Conservation (phyloP, 2,329 filamentous ascomycete genomes). For the Neocucurbitaria cava region DNA sequence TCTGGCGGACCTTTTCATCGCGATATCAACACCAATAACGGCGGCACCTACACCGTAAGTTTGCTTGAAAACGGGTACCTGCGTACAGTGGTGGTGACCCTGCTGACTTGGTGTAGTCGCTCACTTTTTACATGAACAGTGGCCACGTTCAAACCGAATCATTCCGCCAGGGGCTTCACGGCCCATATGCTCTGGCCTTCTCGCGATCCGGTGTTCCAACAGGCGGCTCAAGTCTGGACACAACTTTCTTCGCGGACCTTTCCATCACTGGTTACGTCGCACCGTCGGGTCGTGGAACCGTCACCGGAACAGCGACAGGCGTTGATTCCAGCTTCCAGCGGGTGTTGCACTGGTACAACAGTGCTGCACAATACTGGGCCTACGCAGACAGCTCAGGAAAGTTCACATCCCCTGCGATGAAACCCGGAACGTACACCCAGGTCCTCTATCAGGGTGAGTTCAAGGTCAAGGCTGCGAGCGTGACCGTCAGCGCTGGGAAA, state of each 20-base stretch:
- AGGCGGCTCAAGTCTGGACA: constrained; percentile 54
- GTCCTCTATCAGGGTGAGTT: constrained; percentile 68
- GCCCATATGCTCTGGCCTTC: constrained; percentile 69
- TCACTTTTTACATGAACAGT: constrained; percentile 75
- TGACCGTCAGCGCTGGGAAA: constrained; percentile 57
- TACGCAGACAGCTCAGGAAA: constrained; percentile 62
- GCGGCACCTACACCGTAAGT: constrained; percentile 61
- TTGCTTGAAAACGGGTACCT: too few species aligned
- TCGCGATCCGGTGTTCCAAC: constrained; percentile 63
- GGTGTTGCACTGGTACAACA: constrained; percentile 72
- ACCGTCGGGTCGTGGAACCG: constrained; percentile 63
- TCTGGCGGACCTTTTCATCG: constrained; percentile 70
- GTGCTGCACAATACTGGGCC: constrained; percentile 69
- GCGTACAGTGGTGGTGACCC: too few species aligned
- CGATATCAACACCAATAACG: constrained; percentile 72
- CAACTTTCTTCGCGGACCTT: constrained; percentile 66
- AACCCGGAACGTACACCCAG: constrained; percentile 73
- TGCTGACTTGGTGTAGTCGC: too few species aligned
- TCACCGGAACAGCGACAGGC: constrained; percentile 67
- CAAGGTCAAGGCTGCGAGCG: constrained; percentile 58
- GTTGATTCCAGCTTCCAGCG: constrained; percentile 59
- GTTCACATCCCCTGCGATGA: constrained; percentile 71
- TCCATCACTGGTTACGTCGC: constrained; percentile 65
- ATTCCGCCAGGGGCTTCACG: constrained; percentile 69
- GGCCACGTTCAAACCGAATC: constrained; percentile 65